Base-by-base conservation (phyloP, 192 early-diverging fungal genomes). In the Coemansia sp. region DNA sequence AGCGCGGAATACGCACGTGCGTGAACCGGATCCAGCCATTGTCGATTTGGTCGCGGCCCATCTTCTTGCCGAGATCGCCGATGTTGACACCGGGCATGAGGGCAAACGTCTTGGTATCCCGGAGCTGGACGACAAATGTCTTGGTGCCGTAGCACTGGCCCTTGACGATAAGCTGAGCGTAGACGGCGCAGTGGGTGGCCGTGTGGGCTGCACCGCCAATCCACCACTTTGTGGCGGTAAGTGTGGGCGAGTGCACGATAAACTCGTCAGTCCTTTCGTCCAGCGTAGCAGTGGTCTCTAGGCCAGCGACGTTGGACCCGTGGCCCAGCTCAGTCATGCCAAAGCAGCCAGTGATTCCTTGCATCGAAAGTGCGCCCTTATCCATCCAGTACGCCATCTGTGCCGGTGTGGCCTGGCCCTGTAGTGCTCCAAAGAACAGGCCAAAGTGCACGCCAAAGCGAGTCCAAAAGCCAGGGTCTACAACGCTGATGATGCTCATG, bases 1-100 rank as follows among this genome's bases (percentile, higher is more conserved):
- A 89, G 33, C 93, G 86, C 10, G 95, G 95, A 31, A 96, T 89
- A 59, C 93, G 92, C 51, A 96, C 93, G 71, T 94, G 85, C 35
- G 95, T 95, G 74, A 96, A 93, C 80, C 93, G 92, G 76, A 96
- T 94, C 87, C 90, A 96, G 16, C 93, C 95, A 66, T 96, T 96
- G 79, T 95, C 95, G 56, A 93, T 92, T 69, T 93, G 92, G 72
- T 95, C 92, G 61, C 93, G 89, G 40, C 91, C 89, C 92, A 95
- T 94, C 87, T 96, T 96, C 78, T 94, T 93, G 64, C 95, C 95
- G 51, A 93, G 89, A 64, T 96, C 95, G 48, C 95, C 95, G 84
- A 94, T 93, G 68, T 89, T 89, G 65, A 96, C 86, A 9, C 95
- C 95, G 13, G 95, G 92, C 74, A 92, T 85, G 46, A 91, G 78